Conservation (phyloP, 495 filamentous ascomycete species). For the Penicillium diatomitis region DNA sequence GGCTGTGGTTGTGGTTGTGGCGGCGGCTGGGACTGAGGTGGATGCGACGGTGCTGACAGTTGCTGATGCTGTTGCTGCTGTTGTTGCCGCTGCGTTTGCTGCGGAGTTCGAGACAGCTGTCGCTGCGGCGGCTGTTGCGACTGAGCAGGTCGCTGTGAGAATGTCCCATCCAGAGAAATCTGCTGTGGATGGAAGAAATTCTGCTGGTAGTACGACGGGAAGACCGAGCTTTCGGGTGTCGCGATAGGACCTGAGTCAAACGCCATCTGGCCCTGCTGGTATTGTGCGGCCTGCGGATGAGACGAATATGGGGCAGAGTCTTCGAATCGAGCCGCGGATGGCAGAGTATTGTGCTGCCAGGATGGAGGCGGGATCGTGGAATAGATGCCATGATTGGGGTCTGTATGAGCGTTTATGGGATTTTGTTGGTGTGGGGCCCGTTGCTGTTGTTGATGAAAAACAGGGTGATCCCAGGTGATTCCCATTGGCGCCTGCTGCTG, state of each 20-base stretch:
- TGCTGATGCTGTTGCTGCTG: constrained; percentile 2
- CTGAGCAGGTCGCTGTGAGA: constrained; percentile 13
- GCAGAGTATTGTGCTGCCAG: constrained; percentile 30
- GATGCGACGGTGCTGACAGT: no score
- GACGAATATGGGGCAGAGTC: constrained; percentile 23
- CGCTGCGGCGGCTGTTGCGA: constrained; percentile 15
- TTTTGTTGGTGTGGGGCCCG: constrained; percentile 18
- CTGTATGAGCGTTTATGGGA: constrained; percentile 16
- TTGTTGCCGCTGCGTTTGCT: constrained; percentile 5
- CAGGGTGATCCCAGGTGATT: constrained; percentile 30
- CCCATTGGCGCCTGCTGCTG: constrained; percentile 19
- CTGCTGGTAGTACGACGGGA: constrained; percentile 23
- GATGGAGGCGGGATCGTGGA: constrained; percentile 25
- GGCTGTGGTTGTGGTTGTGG: constrained; percentile 12
- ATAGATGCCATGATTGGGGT: constrained; percentile 27
- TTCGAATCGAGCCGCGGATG: constrained; percentile 20
- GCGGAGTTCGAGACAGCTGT: constrained; percentile 15
- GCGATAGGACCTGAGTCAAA: constrained; percentile 25
- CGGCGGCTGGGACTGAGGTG: constrained; percentile 7
- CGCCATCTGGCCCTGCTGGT: constrained; percentile 23
- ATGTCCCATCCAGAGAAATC: constrained; percentile 21
- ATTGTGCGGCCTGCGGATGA: constrained; percentile 23
- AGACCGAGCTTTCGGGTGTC: constrained; percentile 25
- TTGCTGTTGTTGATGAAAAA: constrained; percentile 19
- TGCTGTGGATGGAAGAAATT: constrained; percentile 28